Conservation (phyloP, 2,329 filamentous ascomycete genomes). For the Zasmidium angulare region DNA sequence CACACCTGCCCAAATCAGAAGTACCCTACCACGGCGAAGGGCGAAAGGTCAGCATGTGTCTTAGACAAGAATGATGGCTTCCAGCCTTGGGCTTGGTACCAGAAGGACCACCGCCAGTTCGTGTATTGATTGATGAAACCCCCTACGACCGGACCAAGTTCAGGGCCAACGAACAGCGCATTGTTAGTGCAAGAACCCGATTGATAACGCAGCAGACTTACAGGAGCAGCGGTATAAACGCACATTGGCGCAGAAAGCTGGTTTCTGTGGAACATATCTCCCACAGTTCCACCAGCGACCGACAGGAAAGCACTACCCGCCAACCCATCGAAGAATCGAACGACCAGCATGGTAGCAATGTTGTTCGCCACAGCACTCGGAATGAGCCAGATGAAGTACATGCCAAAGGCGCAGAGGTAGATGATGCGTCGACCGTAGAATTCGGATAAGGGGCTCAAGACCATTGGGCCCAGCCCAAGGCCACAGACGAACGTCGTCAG, state of each 20-base stretch:
- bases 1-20: conserved; percentile 76
- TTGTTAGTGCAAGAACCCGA: neutral
- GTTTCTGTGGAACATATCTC: conserved; percentile 70
- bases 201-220: neutral
- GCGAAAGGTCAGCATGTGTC: neutral
- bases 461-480: conserved; percentile 58
- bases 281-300: conserved; percentile 77
- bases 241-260: conserved; percentile 81
- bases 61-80: no score
- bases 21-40: conserved; percentile 77
- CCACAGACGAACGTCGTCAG: conserved; percentile 67
- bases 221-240: conserved; percentile 62
- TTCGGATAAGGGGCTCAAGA: conserved; percentile 64
- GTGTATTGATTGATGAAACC: conserved; percentile 80
- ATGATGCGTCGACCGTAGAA: conserved; percentile 66
- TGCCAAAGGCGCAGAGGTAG: conserved; percentile 64
- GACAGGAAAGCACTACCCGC: conserved; percentile 61
- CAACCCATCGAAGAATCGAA: conserved; percentile 74
- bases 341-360: conserved; percentile 65
- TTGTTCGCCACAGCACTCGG: conserved; percentile 72
- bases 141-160: conserved; percentile 61
- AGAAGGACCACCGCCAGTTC: conserved; percentile 62
- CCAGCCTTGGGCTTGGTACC: neutral
- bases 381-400: conserved; percentile 61
- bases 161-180: conserved; percentile 46